A percentile compares a stretch with the other conserved stretches of the same genome.
Evolutionary conservation across 108 stramenopile species (phyloP).

Genomic region (Cyclostephanos invisitatus): DNA sequence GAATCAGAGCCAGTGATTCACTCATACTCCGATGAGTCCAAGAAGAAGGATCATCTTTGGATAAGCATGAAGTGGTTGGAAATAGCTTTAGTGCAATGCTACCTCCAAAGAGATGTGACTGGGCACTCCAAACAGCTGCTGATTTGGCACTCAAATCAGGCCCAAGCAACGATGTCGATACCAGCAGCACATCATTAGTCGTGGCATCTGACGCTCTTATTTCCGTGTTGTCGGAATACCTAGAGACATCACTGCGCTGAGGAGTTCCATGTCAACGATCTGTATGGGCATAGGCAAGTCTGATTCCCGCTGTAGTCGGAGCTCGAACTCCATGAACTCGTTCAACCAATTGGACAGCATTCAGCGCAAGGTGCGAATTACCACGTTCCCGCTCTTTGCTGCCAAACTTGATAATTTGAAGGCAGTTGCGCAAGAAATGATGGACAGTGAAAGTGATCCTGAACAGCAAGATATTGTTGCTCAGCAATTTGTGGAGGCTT

Average conservation of each 20-base stretch:
- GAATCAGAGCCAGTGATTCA: conserved; percentile 60
- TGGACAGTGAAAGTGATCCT: conserved; percentile 78
- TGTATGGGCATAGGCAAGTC: conserved; percentile 31
- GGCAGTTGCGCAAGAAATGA: conserved; percentile 78
- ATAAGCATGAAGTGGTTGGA: background rate
- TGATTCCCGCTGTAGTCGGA: conserved; percentile 19
- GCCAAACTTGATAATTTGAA: conserved; percentile 81
- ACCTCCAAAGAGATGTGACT: conserved; percentile 16
- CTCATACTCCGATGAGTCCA: too few species aligned
- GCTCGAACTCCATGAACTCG: conserved; percentile 1
- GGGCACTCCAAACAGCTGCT: conserved; percentile 18
- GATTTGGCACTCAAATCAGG: conserved; percentile 27
- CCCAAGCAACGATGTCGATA: conserved; percentile 24
- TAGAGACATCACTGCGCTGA: background rate
- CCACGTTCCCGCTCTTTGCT: conserved; percentile 84
- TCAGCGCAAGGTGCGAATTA: conserved; percentile 66
- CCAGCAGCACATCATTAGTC: conserved; percentile 15
- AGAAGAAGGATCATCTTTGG: conserved; percentile 11
- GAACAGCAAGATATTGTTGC: conserved; percentile 81
- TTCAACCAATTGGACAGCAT: conserved; percentile 37
- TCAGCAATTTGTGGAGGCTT: conserved; percentile 88
- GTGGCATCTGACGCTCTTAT: background rate
- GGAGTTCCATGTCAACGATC: conserved; percentile 31
- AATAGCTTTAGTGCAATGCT: background rate
- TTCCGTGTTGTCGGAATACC: background rate